These are phyloP conservation scores for Lecanicillium sp. DNA, from an alignment of 2,329 filamentous ascomycete species.

Conservation along the genomic window DNA sequence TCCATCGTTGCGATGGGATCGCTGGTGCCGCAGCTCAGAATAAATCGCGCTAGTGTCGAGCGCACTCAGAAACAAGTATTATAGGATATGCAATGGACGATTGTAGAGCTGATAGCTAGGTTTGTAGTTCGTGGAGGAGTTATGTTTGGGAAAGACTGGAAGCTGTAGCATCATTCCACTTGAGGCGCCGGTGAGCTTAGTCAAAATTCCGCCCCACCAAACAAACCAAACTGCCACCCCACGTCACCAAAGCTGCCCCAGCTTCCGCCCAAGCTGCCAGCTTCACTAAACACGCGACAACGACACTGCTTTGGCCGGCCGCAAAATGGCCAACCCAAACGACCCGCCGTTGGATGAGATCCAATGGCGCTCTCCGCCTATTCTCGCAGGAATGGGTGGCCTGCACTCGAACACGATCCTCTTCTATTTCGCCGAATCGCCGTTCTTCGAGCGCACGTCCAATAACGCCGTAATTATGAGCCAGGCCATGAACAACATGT, in stretches of 20 bases:
- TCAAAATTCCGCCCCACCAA: no score
- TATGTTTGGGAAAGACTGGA: background rate
- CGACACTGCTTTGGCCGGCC: background rate
- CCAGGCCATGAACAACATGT: slow-evolving; percentile 54
- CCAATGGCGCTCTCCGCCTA: slow-evolving; percentile 51
- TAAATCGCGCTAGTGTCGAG: no score
- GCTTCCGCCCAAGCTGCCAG: background rate
- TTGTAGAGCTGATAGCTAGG: no score
- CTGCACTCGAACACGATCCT: slow-evolving; percentile 59
- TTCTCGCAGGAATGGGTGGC: slow-evolving; percentile 43
- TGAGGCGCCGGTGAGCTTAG: no score
- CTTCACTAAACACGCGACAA: background rate
- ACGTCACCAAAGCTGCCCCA: background rate
- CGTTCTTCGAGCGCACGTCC: slow-evolving; percentile 60
- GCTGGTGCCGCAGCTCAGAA: background rate
- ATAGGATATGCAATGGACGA: background rate
- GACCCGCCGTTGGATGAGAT: slow-evolving; percentile 58
- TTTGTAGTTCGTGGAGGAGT: no score
- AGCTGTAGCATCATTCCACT: background rate
- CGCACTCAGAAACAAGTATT: background rate
- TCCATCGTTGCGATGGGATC: slow-evolving; percentile 57
- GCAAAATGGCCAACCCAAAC: slow-evolving; percentile 34
- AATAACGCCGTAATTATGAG: slow-evolving; percentile 58
- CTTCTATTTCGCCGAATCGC: slow-evolving; percentile 60
- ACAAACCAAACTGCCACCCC: background rate